phyloP scores from a whole-genome alignment of 805 yeast genomes.

The Maudiozyma saulgeensis region DNA sequence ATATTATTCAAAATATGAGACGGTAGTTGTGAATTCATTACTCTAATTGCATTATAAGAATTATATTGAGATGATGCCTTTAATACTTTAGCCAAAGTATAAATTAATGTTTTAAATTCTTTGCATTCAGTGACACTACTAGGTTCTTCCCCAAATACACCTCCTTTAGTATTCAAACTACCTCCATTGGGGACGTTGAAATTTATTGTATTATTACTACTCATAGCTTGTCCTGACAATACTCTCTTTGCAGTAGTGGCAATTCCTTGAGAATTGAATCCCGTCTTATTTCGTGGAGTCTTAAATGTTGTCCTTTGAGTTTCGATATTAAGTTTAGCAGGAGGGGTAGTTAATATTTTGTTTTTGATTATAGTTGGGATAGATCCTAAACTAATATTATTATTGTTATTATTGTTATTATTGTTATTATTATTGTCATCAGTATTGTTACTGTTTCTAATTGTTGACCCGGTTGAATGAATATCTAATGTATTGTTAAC shows the following conservation, averaged over 20 bases:
- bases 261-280: neutral
- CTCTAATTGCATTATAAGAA: slow-evolving; percentile 68
- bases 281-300: slow-evolving; percentile 13
- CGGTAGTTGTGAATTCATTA: slow-evolving; percentile 50
- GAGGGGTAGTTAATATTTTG: slow-evolving; percentile 20
- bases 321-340: slow-evolving; percentile 18
- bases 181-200: neutral
- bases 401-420: neutral
- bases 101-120: slow-evolving; percentile 6
- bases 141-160: too few relatives aligned
- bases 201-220: neutral
- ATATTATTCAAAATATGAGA: slow-evolving; percentile 47
- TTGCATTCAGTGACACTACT: neutral
- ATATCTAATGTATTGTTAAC: too few relatives aligned
- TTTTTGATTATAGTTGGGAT: slow-evolving; percentile 3
- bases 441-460: too few relatives aligned
- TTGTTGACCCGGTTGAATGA: too few relatives aligned
- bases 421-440: neutral
- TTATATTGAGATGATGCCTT: slow-evolving; percentile 41
- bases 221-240: neutral
- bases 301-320: slow-evolving; percentile 12
- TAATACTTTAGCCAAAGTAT: slow-evolving; percentile 13
- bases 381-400: neutral
- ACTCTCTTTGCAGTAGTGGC: slow-evolving; percentile 4
- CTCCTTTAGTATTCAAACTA: neutral